Conservation (phyloP, 495 filamentous ascomycete species). For the Daldinia loculata region DNA sequence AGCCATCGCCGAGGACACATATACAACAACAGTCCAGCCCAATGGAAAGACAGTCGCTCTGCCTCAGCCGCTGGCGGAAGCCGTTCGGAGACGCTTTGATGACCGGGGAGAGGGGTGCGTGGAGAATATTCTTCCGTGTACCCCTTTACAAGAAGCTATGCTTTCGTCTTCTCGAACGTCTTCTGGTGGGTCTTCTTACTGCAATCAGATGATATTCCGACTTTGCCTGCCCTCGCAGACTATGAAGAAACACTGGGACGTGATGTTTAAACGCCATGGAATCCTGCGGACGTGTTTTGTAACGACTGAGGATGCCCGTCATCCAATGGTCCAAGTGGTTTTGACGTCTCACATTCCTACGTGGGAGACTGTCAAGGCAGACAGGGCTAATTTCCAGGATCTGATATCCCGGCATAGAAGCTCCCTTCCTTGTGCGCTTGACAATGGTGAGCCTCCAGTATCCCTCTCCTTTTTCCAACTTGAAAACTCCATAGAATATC, state of each 20-base stretch:
- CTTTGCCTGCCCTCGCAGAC: constrained; percentile 33
- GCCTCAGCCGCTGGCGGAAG: constrained; percentile 45
- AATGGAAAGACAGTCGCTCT: constrained; percentile 44
- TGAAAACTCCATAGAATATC: constrained; percentile 38
- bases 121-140: constrained; percentile 73
- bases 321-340: constrained; percentile 68
- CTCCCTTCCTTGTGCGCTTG: constrained; percentile 44
- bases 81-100: constrained; percentile 47
- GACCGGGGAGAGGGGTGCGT: constrained; percentile 49
- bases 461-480: constrained; percentile 48
- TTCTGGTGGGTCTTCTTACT: constrained; percentile 48
- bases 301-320: constrained; percentile 56
- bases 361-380: constrained; percentile 46
- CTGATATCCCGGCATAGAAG: constrained; percentile 38
- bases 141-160: constrained; percentile 84
- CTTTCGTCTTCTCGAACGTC: constrained; percentile 58
- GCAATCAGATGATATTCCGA: constrained; percentile 55
- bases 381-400: constrained; percentile 31
- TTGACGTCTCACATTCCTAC: constrained; percentile 46
- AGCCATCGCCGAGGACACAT: constrained; percentile 14
- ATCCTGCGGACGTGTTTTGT: constrained; percentile 72
- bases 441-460: constrained; percentile 48
- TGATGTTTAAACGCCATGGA: constrained; percentile 63
- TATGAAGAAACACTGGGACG: constrained; percentile 57
- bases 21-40: neutral